phyloP scores from a whole-genome alignment of 1,284 basidiomycete genomes.

The Austropuccinia psidii region DNA sequence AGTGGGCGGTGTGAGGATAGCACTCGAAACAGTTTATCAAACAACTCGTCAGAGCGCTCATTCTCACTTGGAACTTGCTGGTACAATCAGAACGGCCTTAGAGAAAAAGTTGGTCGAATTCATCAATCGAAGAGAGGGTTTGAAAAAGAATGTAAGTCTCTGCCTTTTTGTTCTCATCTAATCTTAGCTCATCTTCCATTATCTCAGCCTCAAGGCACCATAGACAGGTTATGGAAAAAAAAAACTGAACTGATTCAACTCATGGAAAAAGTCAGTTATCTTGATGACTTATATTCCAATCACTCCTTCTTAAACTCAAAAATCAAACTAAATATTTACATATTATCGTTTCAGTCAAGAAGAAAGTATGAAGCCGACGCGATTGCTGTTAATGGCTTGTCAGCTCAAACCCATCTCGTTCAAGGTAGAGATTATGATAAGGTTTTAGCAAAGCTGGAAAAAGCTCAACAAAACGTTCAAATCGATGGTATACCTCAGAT shows the following conservation, averaged over 20 bases:
- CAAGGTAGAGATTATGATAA: constrained; percentile 93
- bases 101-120: constrained; percentile 53
- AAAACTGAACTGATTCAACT: constrained; percentile 75
- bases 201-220: constrained; percentile 56
- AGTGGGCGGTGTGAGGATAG: constrained; percentile 64
- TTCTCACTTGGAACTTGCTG: constrained; percentile 62
- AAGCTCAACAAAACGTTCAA: constrained; percentile 78
- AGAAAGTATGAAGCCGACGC: constrained; percentile 94
- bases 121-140: constrained; percentile 40
- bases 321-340: not conserved
- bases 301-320: not conserved
- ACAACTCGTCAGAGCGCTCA: constrained; percentile 78
- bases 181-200: not conserved
- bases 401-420: constrained; percentile 81
- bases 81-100: constrained; percentile 68
- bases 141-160: constrained; percentile 42
- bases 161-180: not conserved
- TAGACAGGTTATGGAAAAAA: constrained; percentile 80
- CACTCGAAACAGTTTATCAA: constrained; percentile 65
- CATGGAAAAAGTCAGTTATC: constrained; percentile 58
- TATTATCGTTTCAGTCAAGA: constrained; percentile 55
- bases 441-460: constrained; percentile 75
- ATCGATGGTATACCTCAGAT: constrained; percentile 58
- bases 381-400: constrained; percentile 87
- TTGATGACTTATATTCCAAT: not conserved